These are phyloP conservation scores for Hypericum perforatum DNA, from an alignment of 345 rosid genomes.

Conservation along the genomic window DNA sequence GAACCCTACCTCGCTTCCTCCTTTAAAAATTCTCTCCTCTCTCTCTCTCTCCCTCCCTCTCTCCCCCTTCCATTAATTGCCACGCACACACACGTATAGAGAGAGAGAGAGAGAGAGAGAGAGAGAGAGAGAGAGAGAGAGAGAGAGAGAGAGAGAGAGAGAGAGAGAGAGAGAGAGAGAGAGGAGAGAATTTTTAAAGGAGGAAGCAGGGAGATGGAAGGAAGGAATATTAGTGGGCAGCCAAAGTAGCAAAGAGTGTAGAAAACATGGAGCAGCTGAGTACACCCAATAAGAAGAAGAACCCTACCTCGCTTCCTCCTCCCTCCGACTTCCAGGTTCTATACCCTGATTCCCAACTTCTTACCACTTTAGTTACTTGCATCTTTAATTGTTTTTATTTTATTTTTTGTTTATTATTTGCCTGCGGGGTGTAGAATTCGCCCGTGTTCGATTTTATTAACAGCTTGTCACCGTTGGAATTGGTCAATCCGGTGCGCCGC, in stretches of 20 bases:
- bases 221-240: not conserved
- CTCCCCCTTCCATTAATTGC: not conserved
- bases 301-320: constrained; percentile 24
- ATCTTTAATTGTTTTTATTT: not conserved
- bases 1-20: constrained; percentile 21
- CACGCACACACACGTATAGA: too few species aligned
- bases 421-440: constrained; percentile 36
- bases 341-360: too few species aligned
- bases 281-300: constrained; percentile 50
- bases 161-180: too few species aligned
- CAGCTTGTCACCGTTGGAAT: constrained; percentile 52
- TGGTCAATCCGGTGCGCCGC: constrained; percentile 24
- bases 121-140: not conserved
- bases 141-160: not conserved
- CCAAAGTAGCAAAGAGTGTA: too few species aligned
- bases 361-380: not conserved
- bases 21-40: constrained; percentile 9
- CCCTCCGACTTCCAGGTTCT: constrained; percentile 40
- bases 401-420: not conserved
- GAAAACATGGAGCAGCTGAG: constrained; percentile 31
- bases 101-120: too few species aligned
- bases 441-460: constrained; percentile 59
- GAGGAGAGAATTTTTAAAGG: not conserved
- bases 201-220: not conserved
- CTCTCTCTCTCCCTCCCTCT: constrained; percentile 1